Conservation (phyloP, 106 monocot genomes). For the Dendrobium officinale region DNA sequence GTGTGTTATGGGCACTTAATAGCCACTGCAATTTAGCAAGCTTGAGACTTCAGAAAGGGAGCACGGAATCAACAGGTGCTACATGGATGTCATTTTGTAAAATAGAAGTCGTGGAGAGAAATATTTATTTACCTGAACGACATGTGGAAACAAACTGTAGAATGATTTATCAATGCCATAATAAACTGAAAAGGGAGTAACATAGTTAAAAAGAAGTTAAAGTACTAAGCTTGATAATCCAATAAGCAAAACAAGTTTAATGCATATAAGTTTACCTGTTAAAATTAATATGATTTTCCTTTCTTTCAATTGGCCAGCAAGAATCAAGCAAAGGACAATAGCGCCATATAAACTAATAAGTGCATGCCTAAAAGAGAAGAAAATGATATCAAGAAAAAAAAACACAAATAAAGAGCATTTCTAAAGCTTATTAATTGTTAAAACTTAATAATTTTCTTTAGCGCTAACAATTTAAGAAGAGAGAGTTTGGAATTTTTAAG, state of each 20-base stretch:
- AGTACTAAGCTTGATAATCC: background rate
- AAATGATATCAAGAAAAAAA: background rate
- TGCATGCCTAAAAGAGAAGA: slow-evolving; percentile 55
- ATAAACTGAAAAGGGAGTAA: slow-evolving; percentile 51
- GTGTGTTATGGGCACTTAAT: slow-evolving; percentile 69
- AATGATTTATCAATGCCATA: slow-evolving; percentile 81
- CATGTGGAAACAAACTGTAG: slow-evolving; percentile 69
- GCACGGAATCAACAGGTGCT: background rate
- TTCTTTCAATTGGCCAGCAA: slow-evolving; percentile 75
- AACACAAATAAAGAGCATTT: background rate
- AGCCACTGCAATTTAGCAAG: slow-evolving; percentile 63
- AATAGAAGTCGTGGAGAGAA: background rate
- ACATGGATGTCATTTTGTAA: background rate
- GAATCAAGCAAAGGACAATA: slow-evolving; percentile 54
- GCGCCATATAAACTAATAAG: slow-evolving; percentile 74
- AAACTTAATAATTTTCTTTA: background rate
- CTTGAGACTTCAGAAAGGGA: background rate
- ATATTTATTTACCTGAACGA: slow-evolving; percentile 60
- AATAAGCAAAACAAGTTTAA: slow-evolving; percentile 3
- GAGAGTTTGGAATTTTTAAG: background rate
- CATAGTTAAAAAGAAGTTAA: background rate
- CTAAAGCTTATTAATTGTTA: background rate
- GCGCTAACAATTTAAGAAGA: too few species aligned
- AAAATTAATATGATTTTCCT: slow-evolving; percentile 71
- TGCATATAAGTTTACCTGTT: slow-evolving; percentile 46